Base-by-base conservation (phyloP, 148 eudicot genomes). In the Suaeda aralocaspica region DNA sequence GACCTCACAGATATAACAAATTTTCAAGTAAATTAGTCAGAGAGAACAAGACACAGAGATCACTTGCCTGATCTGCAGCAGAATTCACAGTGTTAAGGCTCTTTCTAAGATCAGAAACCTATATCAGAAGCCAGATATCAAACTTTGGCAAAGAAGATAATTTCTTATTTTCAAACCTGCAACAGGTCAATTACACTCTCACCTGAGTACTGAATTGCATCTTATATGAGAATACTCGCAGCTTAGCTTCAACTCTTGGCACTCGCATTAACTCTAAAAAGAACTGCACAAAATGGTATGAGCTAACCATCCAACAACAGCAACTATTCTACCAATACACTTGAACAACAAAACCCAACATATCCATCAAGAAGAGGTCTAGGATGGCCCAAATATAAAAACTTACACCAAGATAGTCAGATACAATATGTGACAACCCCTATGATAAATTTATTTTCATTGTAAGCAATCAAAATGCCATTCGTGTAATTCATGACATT, bases 151-250 rank as follows among this genome's bases (percentile, higher is more conserved):
- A 50, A 25, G 15, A 59, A 52, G 46, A 62, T 53, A 28, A 57
- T 19, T n/a, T n/a, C n/a, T n/a, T n/a, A 19, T 28, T 14, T 42
- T 44, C 11, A 11, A 33, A 19, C 44, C 31, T n/a, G 22, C 11
- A 50, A 11, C 24, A 41, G 12, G 50, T 46, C 71, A 71, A 41
- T 57, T n/a, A 53, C 9, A 22, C 36, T 49, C 84, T 82, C 48
- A 88, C 98, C 94, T 88, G 98, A 70, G 88, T 55, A 62, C 59
- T 48, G 71, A 92, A 92, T 84, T 90, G 94, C 75, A 90, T 76
- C 87, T 90, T 92, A 80, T 90, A 92, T 12, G 96, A 90, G 78
- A 88, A 89, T 73, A 92, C 94, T 80, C 90, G 78, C 52, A 92
- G 89, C 85, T 92, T 92, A 63, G 88, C 83, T 70, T 90, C 94